These are phyloP conservation scores for Leccinum barrowsii DNA, from an alignment of 768 basidiomycete genomes.

Conservation along the genomic window DNA sequence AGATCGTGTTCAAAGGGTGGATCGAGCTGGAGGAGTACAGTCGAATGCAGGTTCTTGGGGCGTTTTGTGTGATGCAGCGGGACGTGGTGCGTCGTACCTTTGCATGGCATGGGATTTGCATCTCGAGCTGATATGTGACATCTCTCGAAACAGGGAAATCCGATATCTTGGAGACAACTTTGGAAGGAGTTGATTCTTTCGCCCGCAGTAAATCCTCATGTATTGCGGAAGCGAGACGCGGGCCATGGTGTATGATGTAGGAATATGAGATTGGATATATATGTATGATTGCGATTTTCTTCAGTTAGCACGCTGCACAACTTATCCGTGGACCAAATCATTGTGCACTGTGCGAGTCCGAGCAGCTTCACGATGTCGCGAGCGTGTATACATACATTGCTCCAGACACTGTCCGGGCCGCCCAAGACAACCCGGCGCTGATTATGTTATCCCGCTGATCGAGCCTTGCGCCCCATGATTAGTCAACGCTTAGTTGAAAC, in stretches of 20 bases:
- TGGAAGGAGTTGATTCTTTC: slow-evolving; percentile 65
- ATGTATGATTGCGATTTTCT: neutral
- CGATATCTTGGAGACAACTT: slow-evolving; percentile 72
- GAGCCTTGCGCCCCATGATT: no score
- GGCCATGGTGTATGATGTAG: neutral
- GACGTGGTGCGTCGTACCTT: slow-evolving; percentile 50
- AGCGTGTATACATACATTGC: no score
- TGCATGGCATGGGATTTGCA: neutral
- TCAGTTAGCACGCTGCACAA: neutral
- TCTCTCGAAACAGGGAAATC: slow-evolving; percentile 53
- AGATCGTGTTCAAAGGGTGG: slow-evolving; percentile 69
- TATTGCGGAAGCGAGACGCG: slow-evolving; percentile 30
- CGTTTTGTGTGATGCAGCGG: slow-evolving; percentile 68
- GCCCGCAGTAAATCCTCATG: slow-evolving; percentile 53
- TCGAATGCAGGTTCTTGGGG: slow-evolving; percentile 46
- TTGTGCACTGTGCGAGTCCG: neutral
- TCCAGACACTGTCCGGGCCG: no score
- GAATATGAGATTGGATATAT: neutral
- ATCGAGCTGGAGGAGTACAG: slow-evolving; percentile 64
- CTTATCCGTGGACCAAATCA: neutral
- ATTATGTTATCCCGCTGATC: no score
- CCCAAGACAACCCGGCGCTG: no score
- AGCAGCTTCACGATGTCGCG: neutral
- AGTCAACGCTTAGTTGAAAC: no score
- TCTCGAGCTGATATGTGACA: neutral